Evolutionary conservation across 306 rosid species (phyloP).

Genomic region (Sicyos edulis): DNA sequence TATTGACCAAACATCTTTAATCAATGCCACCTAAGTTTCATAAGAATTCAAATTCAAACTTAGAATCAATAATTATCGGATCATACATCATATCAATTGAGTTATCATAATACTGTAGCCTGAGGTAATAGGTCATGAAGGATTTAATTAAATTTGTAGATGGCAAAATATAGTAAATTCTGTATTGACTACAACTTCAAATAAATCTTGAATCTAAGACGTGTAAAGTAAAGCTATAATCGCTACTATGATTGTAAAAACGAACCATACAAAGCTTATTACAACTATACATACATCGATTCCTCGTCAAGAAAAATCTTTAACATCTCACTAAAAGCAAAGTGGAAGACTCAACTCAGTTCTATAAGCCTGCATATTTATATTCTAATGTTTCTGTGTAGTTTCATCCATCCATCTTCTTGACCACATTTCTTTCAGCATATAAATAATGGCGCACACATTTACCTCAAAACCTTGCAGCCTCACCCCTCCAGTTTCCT

Average conservation of each 20-base stretch:
- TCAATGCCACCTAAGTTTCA: too few relatives aligned
- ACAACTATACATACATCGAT: conserved; percentile 19
- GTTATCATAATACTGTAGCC: too few relatives aligned
- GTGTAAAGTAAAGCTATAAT: not conserved
- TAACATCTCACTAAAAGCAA: conserved; percentile 14
- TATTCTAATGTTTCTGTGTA: not conserved
- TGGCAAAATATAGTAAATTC: not conserved
- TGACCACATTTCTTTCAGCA: not conserved
- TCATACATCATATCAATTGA: too few relatives aligned
- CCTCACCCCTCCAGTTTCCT: not conserved
- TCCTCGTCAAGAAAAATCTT: conserved; percentile 15
- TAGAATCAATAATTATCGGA: too few relatives aligned
- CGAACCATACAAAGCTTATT: conserved; percentile 1
- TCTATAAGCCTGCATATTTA: not conserved
- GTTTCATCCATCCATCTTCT: not conserved
- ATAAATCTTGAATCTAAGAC: not conserved
- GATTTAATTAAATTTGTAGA: not conserved
- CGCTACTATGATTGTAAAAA: not conserved
- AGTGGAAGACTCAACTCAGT: conserved; percentile 12
- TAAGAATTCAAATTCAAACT: too few relatives aligned
- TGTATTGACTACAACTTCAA: conserved; percentile 4
- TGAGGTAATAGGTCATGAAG: not conserved
- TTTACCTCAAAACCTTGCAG: not conserved
- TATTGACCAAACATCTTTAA: too few relatives aligned
- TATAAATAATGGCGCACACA: not conserved